Conservation (phyloP, 441 rosid species). For the Jatropha podagrica region DNA sequence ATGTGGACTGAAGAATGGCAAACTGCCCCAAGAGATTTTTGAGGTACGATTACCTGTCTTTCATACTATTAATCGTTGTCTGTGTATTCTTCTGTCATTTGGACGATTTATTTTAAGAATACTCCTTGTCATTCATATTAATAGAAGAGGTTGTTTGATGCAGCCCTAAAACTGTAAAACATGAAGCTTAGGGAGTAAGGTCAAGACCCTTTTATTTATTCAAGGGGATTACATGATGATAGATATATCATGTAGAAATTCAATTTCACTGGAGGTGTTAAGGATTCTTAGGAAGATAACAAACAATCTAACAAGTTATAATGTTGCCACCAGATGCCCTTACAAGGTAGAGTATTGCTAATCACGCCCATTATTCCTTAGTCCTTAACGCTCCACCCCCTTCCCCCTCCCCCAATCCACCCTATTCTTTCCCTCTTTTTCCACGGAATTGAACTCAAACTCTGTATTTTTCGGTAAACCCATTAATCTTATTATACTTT, state of each 20-base stretch:
- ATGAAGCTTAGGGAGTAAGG: not conserved
- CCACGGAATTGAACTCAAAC: not conserved
- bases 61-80: not conserved
- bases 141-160: not conserved
- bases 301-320: slow-evolving; percentile 1
- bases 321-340: slow-evolving; percentile 4
- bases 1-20: slow-evolving; percentile 42
- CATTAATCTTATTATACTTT: not conserved
- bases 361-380: no score
- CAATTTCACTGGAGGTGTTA: not conserved
- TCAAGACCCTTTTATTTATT: not conserved
- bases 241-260: not conserved
- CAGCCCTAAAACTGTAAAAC: slow-evolving; percentile 1
- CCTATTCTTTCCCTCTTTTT: not conserved
- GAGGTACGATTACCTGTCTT: slow-evolving; percentile 21
- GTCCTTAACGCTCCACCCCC: no score
- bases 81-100: not conserved
- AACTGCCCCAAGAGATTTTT: slow-evolving; percentile 9
- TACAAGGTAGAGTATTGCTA: not conserved
- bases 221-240: not conserved
- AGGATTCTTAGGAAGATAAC: slow-evolving; percentile 12
- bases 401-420: not conserved
- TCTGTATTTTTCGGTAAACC: not conserved
- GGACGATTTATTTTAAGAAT: not conserved
- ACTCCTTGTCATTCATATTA: not conserved